Percentiles rank a stretch among this genome's conserved stretches.
Conservation (phyloP, 345 rosid genomes). For the Eucalyptus decipiens region DNA sequence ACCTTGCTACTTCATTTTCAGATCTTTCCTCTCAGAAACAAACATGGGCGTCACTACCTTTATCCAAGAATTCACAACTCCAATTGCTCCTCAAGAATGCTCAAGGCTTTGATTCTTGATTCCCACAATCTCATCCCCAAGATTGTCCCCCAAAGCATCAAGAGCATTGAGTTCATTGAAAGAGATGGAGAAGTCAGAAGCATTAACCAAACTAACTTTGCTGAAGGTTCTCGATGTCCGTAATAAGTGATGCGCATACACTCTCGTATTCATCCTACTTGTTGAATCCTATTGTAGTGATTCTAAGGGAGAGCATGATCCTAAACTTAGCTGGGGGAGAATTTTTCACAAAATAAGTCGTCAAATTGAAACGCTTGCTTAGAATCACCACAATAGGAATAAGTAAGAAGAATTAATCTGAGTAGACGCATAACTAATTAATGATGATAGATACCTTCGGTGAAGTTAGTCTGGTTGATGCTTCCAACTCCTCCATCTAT, state of each 20-base stretch:
- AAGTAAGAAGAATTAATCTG: background rate
- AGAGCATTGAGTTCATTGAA: constrained; percentile 4
- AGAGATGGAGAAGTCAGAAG: constrained; percentile 24
- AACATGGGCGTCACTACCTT: background rate
- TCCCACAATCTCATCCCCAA: background rate
- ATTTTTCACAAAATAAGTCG: background rate
- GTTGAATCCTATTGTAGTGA: background rate
- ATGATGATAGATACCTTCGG: background rate
- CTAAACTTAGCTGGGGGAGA: background rate
- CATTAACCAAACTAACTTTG: constrained; percentile 3
- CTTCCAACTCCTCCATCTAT: constrained; percentile 28
- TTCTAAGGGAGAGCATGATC: background rate
- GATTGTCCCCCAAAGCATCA: constrained; percentile 7
- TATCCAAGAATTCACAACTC: background rate
- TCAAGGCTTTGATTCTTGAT: background rate
- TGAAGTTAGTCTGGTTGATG: constrained; percentile 4
- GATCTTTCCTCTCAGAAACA: background rate
- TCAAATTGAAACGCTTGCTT: background rate
- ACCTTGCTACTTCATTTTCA: background rate
- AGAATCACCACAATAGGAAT: background rate
- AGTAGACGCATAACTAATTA: background rate
- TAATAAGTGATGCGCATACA: background rate
- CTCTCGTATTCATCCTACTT: background rate
- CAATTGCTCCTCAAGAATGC: background rate
- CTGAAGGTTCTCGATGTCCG: background rate